These are phyloP conservation scores for Citeromyces matritensis DNA, from an alignment of 805 yeast genomes.

Conservation along the genomic window DNA sequence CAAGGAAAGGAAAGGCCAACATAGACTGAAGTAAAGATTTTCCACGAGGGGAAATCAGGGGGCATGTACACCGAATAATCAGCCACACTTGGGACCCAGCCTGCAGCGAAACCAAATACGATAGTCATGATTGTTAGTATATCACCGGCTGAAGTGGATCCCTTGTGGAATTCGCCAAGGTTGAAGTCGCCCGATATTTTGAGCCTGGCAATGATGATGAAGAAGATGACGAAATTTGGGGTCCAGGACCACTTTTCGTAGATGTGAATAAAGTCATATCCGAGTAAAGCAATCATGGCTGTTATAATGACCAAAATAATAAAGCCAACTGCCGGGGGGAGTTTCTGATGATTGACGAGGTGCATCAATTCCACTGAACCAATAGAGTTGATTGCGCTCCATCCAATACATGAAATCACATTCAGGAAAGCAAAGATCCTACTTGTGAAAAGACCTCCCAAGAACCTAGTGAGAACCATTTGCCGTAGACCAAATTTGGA, in stretches of 20 bases:
- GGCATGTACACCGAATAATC: constrained; percentile 88
- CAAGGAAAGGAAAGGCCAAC: constrained; percentile 56
- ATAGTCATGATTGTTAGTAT: constrained; percentile 76
- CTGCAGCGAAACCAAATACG: constrained; percentile 79
- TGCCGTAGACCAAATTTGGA: constrained; percentile 79
- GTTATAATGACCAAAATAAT: constrained; percentile 55
- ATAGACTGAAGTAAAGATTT: constrained; percentile 49
- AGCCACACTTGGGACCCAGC: constrained; percentile 89
- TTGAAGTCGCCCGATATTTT: constrained; percentile 50
- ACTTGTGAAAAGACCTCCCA: constrained; percentile 62
- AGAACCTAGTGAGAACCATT: constrained; percentile 65
- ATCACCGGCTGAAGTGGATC: constrained; percentile 56
- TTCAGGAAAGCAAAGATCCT: constrained; percentile 69
- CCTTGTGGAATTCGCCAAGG: constrained; percentile 36
- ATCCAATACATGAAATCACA: constrained; percentile 79
- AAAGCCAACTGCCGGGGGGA: constrained; percentile 91
- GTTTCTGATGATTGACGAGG: constrained; percentile 46
- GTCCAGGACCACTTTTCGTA: constrained; percentile 86
- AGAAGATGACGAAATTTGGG: constrained; percentile 59
- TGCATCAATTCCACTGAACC: constrained; percentile 75
- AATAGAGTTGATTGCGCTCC: constrained; percentile 91
- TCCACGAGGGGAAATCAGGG: constrained; percentile 37
- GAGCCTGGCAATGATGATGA: constrained; percentile 69
- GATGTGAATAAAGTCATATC: constrained; percentile 66
- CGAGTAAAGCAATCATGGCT: constrained; percentile 64